Base-by-base conservation (phyloP, 2,329 filamentous ascomycete species). In the Xylaria sp. region DNA sequence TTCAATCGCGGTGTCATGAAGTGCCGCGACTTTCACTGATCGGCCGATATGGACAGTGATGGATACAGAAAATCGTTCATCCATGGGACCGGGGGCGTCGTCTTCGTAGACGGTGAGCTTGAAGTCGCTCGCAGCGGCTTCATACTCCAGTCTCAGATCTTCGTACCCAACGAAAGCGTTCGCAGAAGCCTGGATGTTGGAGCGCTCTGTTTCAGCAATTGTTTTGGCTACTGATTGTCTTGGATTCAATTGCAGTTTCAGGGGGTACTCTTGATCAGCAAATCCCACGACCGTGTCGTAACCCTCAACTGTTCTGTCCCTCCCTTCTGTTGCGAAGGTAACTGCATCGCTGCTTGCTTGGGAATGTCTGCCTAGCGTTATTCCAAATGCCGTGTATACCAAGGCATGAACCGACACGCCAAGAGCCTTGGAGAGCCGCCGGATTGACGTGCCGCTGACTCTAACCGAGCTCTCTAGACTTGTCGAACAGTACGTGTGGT, bases 231-330 rank as follows among this genome's bases (percentile, higher is more conserved):
- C 40, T 13, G 50, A 17, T 8, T 37, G 7, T n/a, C 42, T 37
- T 19, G 29, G 26, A 18, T 24, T n/a, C 13, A 53, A 34, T n/a
- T 40, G 38, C 8, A 48, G 24, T 37, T 24, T 44, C 24, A 53
- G 39, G 18, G 50, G 50, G 39, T 53, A 48, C n/a, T 53, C 44
- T 9, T 43, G 44, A 34, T 53, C 50, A 16, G 21, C 44, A 44
- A 39, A 48, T 8, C 50, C 50, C 11, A 53, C 38, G n/a, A 53
- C 50, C 2, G 50, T 47, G 5, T 53, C 50, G 40, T 53, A 26
- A 21, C 40, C 39, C 19, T 41, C 39, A 21, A 53, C 34, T 16
- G 50, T 53, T n/a, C 26, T 39, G 29, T 53, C 39, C 22, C 50
- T 45, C 22, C 50, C 50, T 39, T 53, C 44, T 9, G 42, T 38